Evolutionary conservation across 306 rosid species (phyloP), one percentile per base, ranked within the genome.

Genomic region (Aeschynomene evenia): DNA sequence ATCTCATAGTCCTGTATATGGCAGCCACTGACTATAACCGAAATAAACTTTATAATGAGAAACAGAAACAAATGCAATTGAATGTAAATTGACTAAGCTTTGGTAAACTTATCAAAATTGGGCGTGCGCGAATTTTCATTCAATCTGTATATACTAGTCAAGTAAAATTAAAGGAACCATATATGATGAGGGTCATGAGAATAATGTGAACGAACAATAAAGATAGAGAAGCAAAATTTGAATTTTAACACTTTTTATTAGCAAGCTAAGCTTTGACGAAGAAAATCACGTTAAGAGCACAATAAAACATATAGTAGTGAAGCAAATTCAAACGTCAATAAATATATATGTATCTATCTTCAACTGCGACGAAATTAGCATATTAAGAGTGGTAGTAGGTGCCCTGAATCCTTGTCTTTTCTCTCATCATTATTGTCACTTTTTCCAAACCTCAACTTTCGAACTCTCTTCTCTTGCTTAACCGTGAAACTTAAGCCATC

Each of bases 21-120:
- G 20, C 28, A 29, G 10, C 10, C 20, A 28, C 34, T 18, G 46
- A 9, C 10, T n/a, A n/a, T n/a, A 71, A 51, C 54, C 22, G 16
- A 61, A 69, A 55, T 29, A 57, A 45, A 7, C 49, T 54, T 57
- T 49, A 7, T 57, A n/a, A 63, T 2, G 18, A 36, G 42, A 46
- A 61, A 22, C 2, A 21, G 7, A 28, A 45, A 56, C n/a, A 48
- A 48, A n/a, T 57, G 58, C 45, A 53, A 37, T 40, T 50, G 15
- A 21, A 18, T 36, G 19, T 49, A 14, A 66, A 71, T 72, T 66
- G 82, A 72, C 70, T 28, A 48, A 57, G 18, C 14, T 71, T 37
- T 56, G 51, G 51, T 39, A 52, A 77, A 55, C 6, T 79, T 48
- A 75, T 72, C 79, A 78, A 58, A 59, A 20, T 58, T 66, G 45